Evolutionary conservation across 768 basidiomycete genomes (phyloP), one percentile per base, ranked within the genome.

Genomic region (Hericium alpestre): DNA sequence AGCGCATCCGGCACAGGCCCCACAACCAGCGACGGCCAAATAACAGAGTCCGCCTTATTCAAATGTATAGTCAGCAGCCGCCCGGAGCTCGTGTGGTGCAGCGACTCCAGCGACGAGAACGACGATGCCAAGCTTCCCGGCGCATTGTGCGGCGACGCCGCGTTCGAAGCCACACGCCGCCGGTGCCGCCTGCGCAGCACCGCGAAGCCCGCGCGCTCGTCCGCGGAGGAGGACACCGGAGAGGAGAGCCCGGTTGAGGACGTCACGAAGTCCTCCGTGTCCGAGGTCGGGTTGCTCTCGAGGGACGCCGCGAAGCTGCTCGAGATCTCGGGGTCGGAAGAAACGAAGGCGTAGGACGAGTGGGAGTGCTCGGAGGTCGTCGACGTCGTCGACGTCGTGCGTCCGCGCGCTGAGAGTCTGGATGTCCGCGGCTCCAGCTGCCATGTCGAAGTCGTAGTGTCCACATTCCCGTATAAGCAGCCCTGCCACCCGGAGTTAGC

Each of bases 301-400:
- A 90, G 76, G 27, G 88, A 90, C 6, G 86, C 87, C 1, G 87
- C 86, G 61, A 90, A 90, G 66, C 85, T 87, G 70, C 87, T 90
- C 4, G 88, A 88, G 53, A 90, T 85, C 61, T 91, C 89, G 2
- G 82, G 82, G 63, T 91, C 89, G 22, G 43, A 46, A n/a, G 89
- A 90, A 9, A 91, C 76, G 56, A 89, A 77, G 4, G 89, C 88
- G 63, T 83, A 91, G 0, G 89, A 91, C 18, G 89, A 91, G 27
- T 81, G 86, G 0, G 86, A 86, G 32, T 32, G 32, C 32, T 32
- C 32, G 3, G 87, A 90, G 0, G 83, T 72, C 1, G 86, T 87
- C 9, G 88, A 90, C 6, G 83, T 73, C 13, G 85, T 82, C 13
- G 87, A 89, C 2, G 81, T 83, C 0, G 89, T 90, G 18, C 87